phyloP scores from a whole-genome alignment of 139 green algal genomes.

The Ettlia oleoabundans region DNA sequence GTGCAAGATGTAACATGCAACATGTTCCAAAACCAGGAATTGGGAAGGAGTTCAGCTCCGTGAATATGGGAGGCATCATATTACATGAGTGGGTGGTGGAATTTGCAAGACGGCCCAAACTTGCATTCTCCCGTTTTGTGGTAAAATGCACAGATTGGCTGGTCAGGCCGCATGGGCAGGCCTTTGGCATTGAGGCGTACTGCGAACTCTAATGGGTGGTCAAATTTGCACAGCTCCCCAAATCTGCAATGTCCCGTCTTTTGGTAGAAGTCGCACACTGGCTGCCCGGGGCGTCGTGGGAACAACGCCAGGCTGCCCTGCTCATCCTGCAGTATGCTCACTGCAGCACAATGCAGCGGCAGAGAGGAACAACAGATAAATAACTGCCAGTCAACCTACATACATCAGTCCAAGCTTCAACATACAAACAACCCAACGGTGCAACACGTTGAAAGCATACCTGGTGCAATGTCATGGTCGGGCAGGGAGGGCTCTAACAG shows the following conservation, averaged over 20 bases:
- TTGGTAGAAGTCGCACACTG: conserved; percentile 88
- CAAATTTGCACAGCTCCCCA: conserved; percentile 82
- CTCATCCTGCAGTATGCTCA: conserved; percentile 27
- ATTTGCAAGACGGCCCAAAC: conserved; percentile 93
- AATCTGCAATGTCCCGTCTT: conserved; percentile 94
- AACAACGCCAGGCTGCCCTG: conserved; percentile 51
- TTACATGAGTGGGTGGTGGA: conserved; percentile 79
- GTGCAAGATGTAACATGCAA: neutral
- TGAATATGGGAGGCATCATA: neutral
- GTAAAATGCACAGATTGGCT: conserved; percentile 87
- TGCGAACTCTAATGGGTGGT: conserved; percentile 81
- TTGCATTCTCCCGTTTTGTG: conserved; percentile 86
- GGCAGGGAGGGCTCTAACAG: conserved; percentile 3
- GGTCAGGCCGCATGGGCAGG: conserved; percentile 71
- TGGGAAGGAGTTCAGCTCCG: too few relatives aligned
- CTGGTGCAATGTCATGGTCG: conserved; percentile 17
- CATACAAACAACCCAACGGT: neutral
- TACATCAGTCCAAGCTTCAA: too few relatives aligned
- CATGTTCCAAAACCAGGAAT: neutral
- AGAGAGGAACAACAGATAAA: too few relatives aligned
- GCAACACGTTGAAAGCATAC: neutral
- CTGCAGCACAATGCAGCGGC: too few relatives aligned
- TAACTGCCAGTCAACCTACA: too few relatives aligned
- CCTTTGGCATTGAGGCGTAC: conserved; percentile 69
- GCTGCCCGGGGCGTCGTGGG: conserved; percentile 68